A percentile compares a stretch with the other conserved stretches of the same genome.
These are phyloP conservation scores for Fusarium subglutinans DNA, from an alignment of 2,329 filamentous ascomycete species.

Conservation along the genomic window DNA sequence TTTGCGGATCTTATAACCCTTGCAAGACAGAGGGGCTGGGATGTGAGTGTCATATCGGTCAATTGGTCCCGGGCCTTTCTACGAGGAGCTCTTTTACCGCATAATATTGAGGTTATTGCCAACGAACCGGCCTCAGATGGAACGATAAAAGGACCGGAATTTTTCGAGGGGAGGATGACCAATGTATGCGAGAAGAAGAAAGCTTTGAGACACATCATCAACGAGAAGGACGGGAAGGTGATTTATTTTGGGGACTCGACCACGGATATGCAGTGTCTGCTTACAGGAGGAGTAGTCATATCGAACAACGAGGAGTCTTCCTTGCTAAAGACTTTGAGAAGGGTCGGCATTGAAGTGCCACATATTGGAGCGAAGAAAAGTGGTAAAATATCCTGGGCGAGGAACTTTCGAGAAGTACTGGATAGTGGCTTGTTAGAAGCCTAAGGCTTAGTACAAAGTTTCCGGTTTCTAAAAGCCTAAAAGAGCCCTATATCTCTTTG, in stretches of 20 bases:
- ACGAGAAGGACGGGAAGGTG: conserved; percentile 35
- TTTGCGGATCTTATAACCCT: conserved; percentile 48
- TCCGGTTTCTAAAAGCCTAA: not conserved
- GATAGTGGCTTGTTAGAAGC: conserved; percentile 41
- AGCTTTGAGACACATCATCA: conserved; percentile 48
- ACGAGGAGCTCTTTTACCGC: conserved; percentile 52
- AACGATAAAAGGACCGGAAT: conserved; percentile 52
- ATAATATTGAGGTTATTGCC: conserved; percentile 51
- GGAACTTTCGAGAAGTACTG: conserved; percentile 55
- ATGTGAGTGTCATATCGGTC: conserved; percentile 58
- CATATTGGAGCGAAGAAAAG: conserved; percentile 45
- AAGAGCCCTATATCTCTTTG: not conserved
- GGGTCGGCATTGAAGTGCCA: conserved; percentile 51
- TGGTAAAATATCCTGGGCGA: conserved; percentile 52
- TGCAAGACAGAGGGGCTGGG: conserved; percentile 47
- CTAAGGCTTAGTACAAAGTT: not conserved
- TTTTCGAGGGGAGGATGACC: conserved; percentile 40
- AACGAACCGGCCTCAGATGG: conserved; percentile 55
- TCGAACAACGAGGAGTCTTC: conserved; percentile 48
- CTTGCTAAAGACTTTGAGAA: conserved; percentile 50
- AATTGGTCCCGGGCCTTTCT: conserved; percentile 63
- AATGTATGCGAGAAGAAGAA: conserved; percentile 59
- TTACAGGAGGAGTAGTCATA: conserved; percentile 59
- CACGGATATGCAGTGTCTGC: conserved; percentile 65
- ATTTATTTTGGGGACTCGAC: conserved; percentile 68